A percentile compares a stretch with the other conserved stretches of the same genome.
These are phyloP conservation scores for Trypanosoma rangeli DNA, from an alignment of 208 protist genomes.

Conservation along the genomic window DNA sequence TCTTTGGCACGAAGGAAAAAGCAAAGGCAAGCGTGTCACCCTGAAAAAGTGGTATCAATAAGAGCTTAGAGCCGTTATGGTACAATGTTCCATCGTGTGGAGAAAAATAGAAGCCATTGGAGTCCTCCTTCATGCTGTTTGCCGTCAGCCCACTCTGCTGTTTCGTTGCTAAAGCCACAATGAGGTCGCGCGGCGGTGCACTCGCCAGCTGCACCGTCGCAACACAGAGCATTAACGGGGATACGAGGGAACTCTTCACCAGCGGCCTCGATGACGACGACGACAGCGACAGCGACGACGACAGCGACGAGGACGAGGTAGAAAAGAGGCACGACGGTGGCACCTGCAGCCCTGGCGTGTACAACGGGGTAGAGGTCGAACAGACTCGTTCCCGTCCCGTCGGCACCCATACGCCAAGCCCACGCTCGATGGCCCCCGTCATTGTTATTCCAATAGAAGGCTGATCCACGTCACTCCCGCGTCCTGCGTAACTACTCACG, in stretches of 20 bases:
- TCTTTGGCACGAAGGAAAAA: conserved; percentile 36
- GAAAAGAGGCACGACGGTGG: background rate
- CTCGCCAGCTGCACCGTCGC: conserved; percentile 25
- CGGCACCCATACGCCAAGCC: conserved; percentile 21
- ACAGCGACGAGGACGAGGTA: background rate
- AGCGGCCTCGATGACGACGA: background rate
- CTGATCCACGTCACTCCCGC: background rate
- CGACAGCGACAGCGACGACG: background rate
- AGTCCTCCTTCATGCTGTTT: conserved; percentile 11
- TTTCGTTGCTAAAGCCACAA: conserved; percentile 25
- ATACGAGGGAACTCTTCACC: background rate
- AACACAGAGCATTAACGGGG: conserved; percentile 2
- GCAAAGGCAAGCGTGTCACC: conserved; percentile 41
- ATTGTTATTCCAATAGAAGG: conserved; percentile 10
- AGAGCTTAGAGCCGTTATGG: conserved; percentile 12
- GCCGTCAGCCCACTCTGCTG: conserved; percentile 5
- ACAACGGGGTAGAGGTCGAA: conserved; percentile 19
- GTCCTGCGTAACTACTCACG: background rate
- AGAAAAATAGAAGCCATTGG: conserved; percentile 37
- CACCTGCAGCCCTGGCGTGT: conserved; percentile 5
- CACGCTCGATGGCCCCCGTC: conserved; percentile 19
- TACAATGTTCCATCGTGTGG: conserved; percentile 24
- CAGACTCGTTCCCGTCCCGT: conserved; percentile 21
- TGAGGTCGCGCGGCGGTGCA: conserved; percentile 16
- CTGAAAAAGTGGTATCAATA: conserved; percentile 45